These are phyloP conservation scores for Salix purpurea DNA, from an alignment of 345 rosid genomes.

Conservation along the genomic window DNA sequence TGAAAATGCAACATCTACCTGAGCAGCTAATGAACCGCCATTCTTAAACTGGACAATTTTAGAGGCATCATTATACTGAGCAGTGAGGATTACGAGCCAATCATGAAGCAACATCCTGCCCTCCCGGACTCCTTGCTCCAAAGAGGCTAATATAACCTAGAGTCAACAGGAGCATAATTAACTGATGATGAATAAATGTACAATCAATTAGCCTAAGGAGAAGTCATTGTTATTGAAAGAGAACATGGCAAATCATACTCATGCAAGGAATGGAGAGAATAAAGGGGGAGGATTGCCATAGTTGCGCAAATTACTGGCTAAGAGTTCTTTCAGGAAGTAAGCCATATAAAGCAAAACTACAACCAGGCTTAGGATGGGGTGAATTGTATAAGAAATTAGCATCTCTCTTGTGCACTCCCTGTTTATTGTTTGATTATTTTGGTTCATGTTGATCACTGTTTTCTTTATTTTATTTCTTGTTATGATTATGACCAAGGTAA, in stretches of 20 bases:
- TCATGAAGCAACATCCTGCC: conserved; percentile 89
- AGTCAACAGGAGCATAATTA: neutral
- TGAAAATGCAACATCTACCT: conserved; percentile 75
- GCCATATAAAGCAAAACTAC: neutral
- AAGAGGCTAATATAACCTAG: conserved; percentile 79
- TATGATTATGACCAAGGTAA: neutral
- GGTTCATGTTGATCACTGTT: neutral
- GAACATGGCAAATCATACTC: neutral
- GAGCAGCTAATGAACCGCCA: conserved; percentile 52
- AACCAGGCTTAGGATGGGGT: neutral
- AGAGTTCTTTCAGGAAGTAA: neutral
- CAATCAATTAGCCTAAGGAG: neutral
- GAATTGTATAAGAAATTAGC: neutral
- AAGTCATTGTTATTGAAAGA: neutral
- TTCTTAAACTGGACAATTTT: conserved; percentile 60
- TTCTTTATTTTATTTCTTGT: neutral
- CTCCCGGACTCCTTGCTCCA: conserved; percentile 91
- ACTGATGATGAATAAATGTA: neutral
- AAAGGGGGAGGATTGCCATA: neutral
- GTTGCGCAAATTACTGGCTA: neutral
- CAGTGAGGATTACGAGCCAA: conserved; percentile 91
- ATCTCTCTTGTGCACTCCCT: neutral
- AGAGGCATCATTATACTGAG: conserved; percentile 75
- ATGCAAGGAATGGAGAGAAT: neutral
- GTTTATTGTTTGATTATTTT: conserved; percentile 1